phyloP scores from a whole-genome alignment of 2,329 filamentous ascomycete species.

The Fusarium nygamai region DNA sequence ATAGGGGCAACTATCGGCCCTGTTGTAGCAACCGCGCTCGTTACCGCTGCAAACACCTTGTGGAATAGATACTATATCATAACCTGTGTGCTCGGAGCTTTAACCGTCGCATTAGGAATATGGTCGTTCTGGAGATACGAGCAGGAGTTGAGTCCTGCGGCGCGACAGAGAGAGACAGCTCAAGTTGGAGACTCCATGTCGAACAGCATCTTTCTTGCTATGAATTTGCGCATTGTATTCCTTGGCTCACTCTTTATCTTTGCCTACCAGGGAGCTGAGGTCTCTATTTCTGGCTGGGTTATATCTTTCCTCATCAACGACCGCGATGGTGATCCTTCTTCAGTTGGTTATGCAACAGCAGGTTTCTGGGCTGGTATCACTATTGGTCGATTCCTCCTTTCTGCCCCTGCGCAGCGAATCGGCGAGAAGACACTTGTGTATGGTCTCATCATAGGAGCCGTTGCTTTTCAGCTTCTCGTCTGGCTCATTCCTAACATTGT shows the following conservation, averaged over 20 bases:
- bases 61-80: slow-evolving; percentile 82
- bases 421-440: slow-evolving; percentile 79
- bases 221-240: slow-evolving; percentile 69
- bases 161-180: slow-evolving; percentile 44
- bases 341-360: slow-evolving; percentile 82
- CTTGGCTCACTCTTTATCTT: slow-evolving; percentile 86
- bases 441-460: slow-evolving; percentile 67
- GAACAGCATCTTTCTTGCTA: slow-evolving; percentile 57
- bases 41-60: slow-evolving; percentile 63
- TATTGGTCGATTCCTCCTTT: slow-evolving; percentile 76
- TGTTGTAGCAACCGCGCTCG: slow-evolving; percentile 78
- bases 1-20: slow-evolving; percentile 74
- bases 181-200: slow-evolving; percentile 43
- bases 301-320: slow-evolving; percentile 83
- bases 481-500: slow-evolving; percentile 83
- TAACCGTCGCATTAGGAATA: slow-evolving; percentile 66
- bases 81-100: slow-evolving; percentile 64
- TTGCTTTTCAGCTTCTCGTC: slow-evolving; percentile 77
- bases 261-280: slow-evolving; percentile 85
- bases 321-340: slow-evolving; percentile 73
- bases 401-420: slow-evolving; percentile 70
- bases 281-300: slow-evolving; percentile 86
- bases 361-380: slow-evolving; percentile 80
- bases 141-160: slow-evolving; percentile 59
- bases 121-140: slow-evolving; percentile 80